Conservation (phyloP, 139 green algal genomes). For the Pycnococcus provasolii region DNA sequence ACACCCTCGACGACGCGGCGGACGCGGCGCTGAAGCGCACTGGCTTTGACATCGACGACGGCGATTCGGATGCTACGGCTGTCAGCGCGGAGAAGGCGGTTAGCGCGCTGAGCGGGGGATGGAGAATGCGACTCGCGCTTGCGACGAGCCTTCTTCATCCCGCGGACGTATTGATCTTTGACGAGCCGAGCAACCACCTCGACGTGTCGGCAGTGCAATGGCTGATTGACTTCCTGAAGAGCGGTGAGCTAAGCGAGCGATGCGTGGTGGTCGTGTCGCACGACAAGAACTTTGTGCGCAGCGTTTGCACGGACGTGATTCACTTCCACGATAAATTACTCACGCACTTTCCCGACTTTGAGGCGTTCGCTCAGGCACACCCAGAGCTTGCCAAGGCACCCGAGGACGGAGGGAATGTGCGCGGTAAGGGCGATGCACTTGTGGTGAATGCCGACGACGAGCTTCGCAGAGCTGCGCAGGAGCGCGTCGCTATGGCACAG, state of each 20-base stretch:
- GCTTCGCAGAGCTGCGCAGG: no score
- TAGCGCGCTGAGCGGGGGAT: conserved; percentile 16
- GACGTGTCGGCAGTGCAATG: conserved; percentile 25
- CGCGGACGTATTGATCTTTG: conserved; percentile 25
- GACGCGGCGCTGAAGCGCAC: no score
- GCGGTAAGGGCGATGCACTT: no score
- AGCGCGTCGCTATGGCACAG: no score
- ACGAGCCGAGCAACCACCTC: conserved; percentile 34
- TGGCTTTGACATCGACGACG: no score
- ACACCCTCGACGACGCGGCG: no score
- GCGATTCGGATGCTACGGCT: no score
- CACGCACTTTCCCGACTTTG: background rate
- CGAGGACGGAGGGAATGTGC: no score
- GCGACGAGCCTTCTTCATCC: conserved; percentile 18
- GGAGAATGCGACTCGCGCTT: conserved; percentile 28
- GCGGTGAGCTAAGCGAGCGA: conserved; percentile 12
- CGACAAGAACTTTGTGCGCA: conserved; percentile 90
- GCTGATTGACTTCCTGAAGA: conserved; percentile 25
- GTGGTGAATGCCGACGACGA: no score
- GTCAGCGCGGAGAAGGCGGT: conserved; percentile 11
- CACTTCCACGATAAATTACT: conserved; percentile 22
- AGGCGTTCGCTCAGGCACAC: no score
- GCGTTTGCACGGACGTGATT: conserved; percentile 63
- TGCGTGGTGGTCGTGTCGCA: conserved; percentile 86
- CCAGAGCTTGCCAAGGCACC: no score